A percentile compares a stretch with the other conserved stretches of the same genome.
Conservation (phyloP, 1,139 yeast species). For the Suhomyces yuchorum region DNA sequence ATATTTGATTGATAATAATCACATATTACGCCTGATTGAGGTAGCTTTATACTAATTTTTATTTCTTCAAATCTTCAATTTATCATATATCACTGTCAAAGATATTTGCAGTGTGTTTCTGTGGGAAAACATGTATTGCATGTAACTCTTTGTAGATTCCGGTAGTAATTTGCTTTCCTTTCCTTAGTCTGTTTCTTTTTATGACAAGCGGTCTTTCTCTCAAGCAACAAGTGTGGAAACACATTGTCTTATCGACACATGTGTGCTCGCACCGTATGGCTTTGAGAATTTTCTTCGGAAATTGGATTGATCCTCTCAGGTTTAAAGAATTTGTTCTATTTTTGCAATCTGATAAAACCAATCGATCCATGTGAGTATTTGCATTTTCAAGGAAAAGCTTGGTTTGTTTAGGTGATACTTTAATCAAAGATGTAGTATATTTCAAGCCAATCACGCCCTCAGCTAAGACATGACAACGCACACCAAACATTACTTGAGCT, state of each 20-base stretch:
- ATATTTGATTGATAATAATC: no score
- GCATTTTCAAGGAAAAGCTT: neutral
- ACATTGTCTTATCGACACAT: neutral
- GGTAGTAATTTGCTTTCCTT: neutral
- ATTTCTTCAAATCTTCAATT: no score
- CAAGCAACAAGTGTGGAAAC: conserved; percentile 4
- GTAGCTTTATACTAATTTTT: no score
- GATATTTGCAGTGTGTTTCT: neutral
- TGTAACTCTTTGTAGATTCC: neutral
- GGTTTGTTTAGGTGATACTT: neutral
- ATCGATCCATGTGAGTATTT: neutral
- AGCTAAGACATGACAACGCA: neutral
- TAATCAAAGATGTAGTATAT: neutral
- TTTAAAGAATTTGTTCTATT: neutral
- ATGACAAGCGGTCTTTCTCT: neutral
- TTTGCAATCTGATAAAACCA: neutral
- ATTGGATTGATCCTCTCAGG: neutral
- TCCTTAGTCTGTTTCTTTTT: neutral
- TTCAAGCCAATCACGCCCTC: neutral
- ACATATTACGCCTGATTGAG: no score
- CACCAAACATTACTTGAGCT: neutral
- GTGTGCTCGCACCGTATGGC: neutral
- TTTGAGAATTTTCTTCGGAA: neutral
- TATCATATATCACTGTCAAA: neutral
- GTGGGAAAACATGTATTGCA: neutral